Conservation (phyloP, 1,139 yeast genomes). For the Kurtzmaniella quercitrusa region DNA sequence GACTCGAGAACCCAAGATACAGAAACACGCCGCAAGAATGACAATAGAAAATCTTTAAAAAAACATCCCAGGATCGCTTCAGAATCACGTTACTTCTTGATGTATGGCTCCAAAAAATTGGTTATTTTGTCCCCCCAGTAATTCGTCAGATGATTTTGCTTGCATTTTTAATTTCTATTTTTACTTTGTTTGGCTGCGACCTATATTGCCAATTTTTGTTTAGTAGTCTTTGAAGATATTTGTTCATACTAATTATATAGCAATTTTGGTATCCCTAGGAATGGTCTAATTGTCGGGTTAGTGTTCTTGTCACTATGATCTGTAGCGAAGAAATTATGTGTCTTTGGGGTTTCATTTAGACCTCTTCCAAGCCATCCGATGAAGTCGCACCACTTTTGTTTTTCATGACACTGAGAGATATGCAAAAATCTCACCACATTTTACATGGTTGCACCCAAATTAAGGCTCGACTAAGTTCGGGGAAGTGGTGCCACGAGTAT, state of each 20-base stretch:
- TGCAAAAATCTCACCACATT: conserved; percentile 1
- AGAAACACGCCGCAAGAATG: too few relatives aligned
- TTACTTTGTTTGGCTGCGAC: background rate
- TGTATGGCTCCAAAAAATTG: background rate
- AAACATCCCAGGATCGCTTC: too few relatives aligned
- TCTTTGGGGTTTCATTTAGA: too few relatives aligned
- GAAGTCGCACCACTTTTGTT: background rate
- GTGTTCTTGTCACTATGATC: too few relatives aligned
- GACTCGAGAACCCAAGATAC: too few relatives aligned
- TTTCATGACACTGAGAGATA: background rate
- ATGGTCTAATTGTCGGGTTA: too few relatives aligned
- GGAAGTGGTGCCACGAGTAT: background rate
- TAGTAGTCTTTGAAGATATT: background rate
- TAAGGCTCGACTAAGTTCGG: background rate
- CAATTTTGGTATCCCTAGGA: too few relatives aligned
- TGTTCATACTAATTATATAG: too few relatives aligned
- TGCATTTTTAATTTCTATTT: background rate
- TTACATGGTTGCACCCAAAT: background rate
- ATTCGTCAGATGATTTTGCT: background rate
- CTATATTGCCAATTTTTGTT: too few relatives aligned
- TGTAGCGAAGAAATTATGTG: too few relatives aligned
- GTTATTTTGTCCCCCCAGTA: background rate
- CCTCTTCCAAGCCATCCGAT: too few relatives aligned
- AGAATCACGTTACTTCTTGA: background rate
- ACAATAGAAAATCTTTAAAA: too few relatives aligned